Base-by-base conservation (phyloP, 495 filamentous ascomycete genomes). In the Annulohypoxylon maeteangense region DNA sequence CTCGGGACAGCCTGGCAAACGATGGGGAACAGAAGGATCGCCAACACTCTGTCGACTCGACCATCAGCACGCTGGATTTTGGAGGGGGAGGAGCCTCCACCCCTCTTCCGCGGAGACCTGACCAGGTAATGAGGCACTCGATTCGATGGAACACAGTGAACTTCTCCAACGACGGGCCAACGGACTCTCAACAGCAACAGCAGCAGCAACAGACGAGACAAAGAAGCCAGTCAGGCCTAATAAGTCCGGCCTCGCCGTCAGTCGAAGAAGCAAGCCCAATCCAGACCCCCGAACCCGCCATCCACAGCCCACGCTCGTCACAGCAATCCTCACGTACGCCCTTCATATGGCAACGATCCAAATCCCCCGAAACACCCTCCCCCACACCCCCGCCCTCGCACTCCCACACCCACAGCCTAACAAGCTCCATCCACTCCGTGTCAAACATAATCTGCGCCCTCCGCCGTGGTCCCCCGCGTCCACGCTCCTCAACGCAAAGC, bases 81-180 rank as follows among this genome's bases (percentile, higher is more conserved):
- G 71, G 69, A 20, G 60, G 66, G 14, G 40, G 25, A 4, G 40
- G 25, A 4, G 12, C 36, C 11, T 51, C 23, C 31, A 66, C 51
- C 29, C 59, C 62, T 12, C 59, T 58, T 12, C 60, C 50, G n/a
- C 55, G 42, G 8, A 23, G 12, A 8, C 56, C 53, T 11, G 34
- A 54, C 18, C 53, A 60, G 29, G 34, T 14, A 25, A 58, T 70
- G 58, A 42, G 55, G 56, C 64, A 65, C 70, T 67, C 76, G 18
- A 57, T 85, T 57, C 57, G 67, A 61, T 85, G 81, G 81, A 79
- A 79, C 65, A 67, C 79, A 55, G 48, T 76, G 1, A 76, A 77
- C 2, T 82, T 79, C 54, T 54, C 65, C n/a, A 68, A 72, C 20
- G 63, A 77, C 32, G 16, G 50, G 14, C 31, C 53, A 2, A 7